Evolutionary conservation across 1,284 basidiomycete species (phyloP), one percentile per base, ranked within the genome.

Genomic region (Anthracocystis panici-leucophaei): DNA sequence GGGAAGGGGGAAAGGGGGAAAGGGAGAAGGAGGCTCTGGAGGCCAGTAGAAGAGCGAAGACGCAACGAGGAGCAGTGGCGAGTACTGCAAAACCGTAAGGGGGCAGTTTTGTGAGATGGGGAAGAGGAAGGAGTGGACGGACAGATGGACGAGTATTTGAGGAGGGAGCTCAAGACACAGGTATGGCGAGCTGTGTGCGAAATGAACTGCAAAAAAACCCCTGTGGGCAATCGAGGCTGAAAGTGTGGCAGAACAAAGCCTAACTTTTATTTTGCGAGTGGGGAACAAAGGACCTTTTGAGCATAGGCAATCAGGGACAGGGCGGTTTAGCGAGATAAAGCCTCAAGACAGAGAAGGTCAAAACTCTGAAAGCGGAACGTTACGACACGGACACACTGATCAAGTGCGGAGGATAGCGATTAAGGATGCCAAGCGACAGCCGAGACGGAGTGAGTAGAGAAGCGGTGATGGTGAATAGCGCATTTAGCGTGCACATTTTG

Each of bases 361-460:
- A 35, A 21, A 38, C 11, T 18, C 42, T 45, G 44, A 38, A n/a
- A 53, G 21, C 21, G 16, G 11, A 42, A 27, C 27, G 27, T 27
- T 12, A 18, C 27, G 29, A 33, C n/a, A 35, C n/a, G 45, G 45
- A 25, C 25, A 21, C 58, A 71, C 63, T 51, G 58, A 25, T n/a
- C 20, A 51, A 33, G 55, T 62, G 62, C 68, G 31, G 48, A 20
- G 31, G 44, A 44, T n/a, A 16, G 31, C 35, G 57, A 48, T 21
- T 16, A 49, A 23, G 50, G 57, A 18, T 38, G 33, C 38, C 48
- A 57, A 54, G 23, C 18, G 58, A 65, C 54, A 29, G 29, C 44
- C 62, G 58, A 62, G 68, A 71, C 68, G 68, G 45, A 71, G 68
- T 62, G 12, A 65, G 68, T 65, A 61, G 40, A 20, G 23, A 33